These are phyloP conservation scores for Apiospora koreana DNA, from an alignment of 2,329 filamentous ascomycete species.

Conservation along the genomic window DNA sequence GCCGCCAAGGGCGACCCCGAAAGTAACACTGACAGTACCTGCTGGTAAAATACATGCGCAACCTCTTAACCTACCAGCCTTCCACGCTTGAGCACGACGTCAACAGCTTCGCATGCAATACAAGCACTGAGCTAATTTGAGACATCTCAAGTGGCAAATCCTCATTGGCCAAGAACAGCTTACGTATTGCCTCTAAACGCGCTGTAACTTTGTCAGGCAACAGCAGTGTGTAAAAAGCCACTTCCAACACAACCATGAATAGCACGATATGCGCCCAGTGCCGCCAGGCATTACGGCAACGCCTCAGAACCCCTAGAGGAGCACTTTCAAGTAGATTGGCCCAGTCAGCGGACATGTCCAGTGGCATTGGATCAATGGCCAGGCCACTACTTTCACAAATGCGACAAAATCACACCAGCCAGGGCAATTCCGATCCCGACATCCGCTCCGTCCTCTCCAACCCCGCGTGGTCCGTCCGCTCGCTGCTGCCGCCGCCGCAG, in stretches of 20 bases:
- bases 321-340: neutral
- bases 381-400: neutral
- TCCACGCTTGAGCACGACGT: neutral
- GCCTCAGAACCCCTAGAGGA: neutral
- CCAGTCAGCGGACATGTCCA: neutral
- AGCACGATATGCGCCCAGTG: slow-evolving; percentile 28
- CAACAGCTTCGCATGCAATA: neutral
- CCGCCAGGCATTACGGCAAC: slow-evolving; percentile 21
- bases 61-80: too few relatives aligned
- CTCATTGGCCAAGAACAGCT: too few relatives aligned
- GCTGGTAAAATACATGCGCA: neutral
- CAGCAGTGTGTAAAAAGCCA: neutral
- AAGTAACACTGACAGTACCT: neutral
- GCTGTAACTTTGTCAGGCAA: neutral
- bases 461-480: slow-evolving; percentile 82
- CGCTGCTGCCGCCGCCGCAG: slow-evolving; percentile 60
- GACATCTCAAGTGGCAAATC: neutral
- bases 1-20: neutral
- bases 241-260: slow-evolving; percentile 20
- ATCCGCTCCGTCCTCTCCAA: slow-evolving; percentile 58
- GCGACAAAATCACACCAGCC: slow-evolving; percentile 10
- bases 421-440: neutral
- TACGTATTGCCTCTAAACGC: neutral
- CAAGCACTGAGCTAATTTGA: neutral
- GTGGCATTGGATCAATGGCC: neutral